These are phyloP conservation scores for Trichomonas tenax DNA, from an alignment of 208 protist species.

Conservation along the genomic window DNA sequence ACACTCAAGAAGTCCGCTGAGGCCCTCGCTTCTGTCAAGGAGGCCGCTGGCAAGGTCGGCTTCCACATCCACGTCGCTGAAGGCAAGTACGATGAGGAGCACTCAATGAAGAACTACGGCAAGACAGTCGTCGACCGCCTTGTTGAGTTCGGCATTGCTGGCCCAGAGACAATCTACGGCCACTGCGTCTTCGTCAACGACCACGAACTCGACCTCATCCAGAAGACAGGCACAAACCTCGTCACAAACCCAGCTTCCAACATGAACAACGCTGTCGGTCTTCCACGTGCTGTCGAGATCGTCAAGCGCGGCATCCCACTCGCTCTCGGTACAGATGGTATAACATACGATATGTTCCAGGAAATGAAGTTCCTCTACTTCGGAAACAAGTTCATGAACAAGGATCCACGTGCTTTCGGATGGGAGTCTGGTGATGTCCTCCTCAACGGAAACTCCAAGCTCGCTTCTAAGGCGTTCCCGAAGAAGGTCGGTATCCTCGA, in stretches of 20 bases:
- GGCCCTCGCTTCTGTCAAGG: neutral
- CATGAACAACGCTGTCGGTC: neutral
- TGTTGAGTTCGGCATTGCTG: neutral
- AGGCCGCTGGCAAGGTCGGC: neutral
- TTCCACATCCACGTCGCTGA: conserved; percentile 15
- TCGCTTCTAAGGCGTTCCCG: neutral
- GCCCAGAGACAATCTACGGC: neutral
- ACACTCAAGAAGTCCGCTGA: neutral
- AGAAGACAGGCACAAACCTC: neutral
- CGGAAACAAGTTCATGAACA: neutral
- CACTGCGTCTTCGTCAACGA: neutral
- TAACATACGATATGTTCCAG: conserved; percentile 11
- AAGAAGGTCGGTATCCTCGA: neutral
- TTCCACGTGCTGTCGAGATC: neutral
- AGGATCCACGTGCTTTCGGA: neutral
- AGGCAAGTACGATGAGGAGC: neutral
- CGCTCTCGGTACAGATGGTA: neutral
- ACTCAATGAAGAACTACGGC: neutral
- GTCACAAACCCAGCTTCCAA: conserved; percentile 8
- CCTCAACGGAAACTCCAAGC: neutral
- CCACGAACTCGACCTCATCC: neutral
- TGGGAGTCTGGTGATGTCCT: neutral
- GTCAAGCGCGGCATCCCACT: neutral
- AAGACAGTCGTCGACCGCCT: neutral
- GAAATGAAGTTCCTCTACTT: conserved; percentile 16